Percentiles rank a stretch among this genome's conserved stretches.
phyloP scores from a whole-genome alignment of 257 asterid genomes.

The Nicotiana obtusifolia region DNA sequence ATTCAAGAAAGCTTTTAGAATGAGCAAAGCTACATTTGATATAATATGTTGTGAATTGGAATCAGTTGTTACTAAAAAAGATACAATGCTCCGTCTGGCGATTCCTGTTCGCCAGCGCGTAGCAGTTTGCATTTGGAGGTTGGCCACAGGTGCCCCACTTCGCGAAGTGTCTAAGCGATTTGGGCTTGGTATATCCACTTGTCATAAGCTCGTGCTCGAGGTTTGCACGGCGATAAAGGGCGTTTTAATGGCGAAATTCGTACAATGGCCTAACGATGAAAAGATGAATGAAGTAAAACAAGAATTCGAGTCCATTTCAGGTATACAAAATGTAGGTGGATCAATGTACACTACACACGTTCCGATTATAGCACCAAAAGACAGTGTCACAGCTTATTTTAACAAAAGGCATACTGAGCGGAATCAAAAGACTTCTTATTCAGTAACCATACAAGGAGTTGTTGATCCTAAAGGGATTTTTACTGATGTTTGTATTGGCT shows the following conservation, averaged over 20 bases:
- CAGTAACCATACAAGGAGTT: slow-evolving; percentile 80
- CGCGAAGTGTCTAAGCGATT: slow-evolving; percentile 79
- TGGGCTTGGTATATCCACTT: slow-evolving; percentile 86
- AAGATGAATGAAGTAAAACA: slow-evolving; percentile 26
- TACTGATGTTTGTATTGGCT: slow-evolving; percentile 75
- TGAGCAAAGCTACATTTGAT: slow-evolving; percentile 68
- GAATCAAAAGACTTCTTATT: slow-evolving; percentile 68
- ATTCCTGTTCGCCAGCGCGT: slow-evolving; percentile 89
- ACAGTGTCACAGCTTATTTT: slow-evolving; percentile 44
- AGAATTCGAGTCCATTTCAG: slow-evolving; percentile 37
- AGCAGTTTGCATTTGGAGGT: slow-evolving; percentile 80
- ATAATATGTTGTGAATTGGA: slow-evolving; percentile 64
- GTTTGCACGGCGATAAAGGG: slow-evolving; percentile 64
- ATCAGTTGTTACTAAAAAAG: slow-evolving; percentile 55
- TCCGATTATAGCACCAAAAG: slow-evolving; percentile 75
- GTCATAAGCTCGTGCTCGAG: slow-evolving; percentile 80
- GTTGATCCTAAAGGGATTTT: slow-evolving; percentile 56
- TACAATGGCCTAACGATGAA: slow-evolving; percentile 68
- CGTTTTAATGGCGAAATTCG: slow-evolving; percentile 60
- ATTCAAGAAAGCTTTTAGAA: slow-evolving; percentile 54
- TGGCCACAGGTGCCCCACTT: slow-evolving; percentile 89
- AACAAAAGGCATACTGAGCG: slow-evolving; percentile 77
- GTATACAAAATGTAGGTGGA: slow-evolving; percentile 55
- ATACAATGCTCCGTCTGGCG: slow-evolving; percentile 81
- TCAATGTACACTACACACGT: slow-evolving; percentile 69